A percentile compares a stretch with the other conserved stretches of the same genome.
phyloP scores from a whole-genome alignment of 2,329 filamentous ascomycete species.

The Daldinia sp. region DNA sequence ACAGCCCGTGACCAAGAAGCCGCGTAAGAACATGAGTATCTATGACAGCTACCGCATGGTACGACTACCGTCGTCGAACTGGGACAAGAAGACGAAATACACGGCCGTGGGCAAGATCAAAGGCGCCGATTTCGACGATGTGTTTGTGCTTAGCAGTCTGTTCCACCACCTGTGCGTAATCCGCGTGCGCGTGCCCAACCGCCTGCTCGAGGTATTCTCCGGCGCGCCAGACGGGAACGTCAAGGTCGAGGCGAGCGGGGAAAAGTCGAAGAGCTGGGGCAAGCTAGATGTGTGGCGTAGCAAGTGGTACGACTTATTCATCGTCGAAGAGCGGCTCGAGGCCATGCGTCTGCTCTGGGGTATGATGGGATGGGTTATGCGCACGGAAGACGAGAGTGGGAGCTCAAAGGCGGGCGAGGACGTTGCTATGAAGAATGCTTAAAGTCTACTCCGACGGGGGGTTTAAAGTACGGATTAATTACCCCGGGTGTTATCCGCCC shows the following conservation, averaged over 20 bases:
- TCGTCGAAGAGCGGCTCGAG: conserved; percentile 60
- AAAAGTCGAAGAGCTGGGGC: conserved; percentile 56
- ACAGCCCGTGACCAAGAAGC: conserved; percentile 54
- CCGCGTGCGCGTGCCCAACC: conserved; percentile 64
- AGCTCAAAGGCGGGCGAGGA: conserved; percentile 12
- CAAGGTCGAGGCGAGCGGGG: conserved; percentile 45
- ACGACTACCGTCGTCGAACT: conserved; percentile 63
- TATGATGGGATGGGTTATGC: conserved; percentile 68
- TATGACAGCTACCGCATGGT: conserved; percentile 72
- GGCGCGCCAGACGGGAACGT: conserved; percentile 49
- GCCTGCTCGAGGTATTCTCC: conserved; percentile 61
- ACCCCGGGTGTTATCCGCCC: neutral
- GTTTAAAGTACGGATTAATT: neutral
- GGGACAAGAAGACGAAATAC: conserved; percentile 69
- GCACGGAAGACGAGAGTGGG: conserved; percentile 47
- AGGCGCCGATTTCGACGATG: conserved; percentile 63
- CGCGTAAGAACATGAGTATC: conserved; percentile 63
- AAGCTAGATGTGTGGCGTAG: conserved; percentile 65
- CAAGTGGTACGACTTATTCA: conserved; percentile 68
- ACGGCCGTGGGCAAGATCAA: conserved; percentile 60
- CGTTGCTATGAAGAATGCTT: conserved; percentile 36
- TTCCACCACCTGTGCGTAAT: conserved; percentile 70
- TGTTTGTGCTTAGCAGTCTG: conserved; percentile 67
- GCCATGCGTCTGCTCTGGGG: conserved; percentile 67
- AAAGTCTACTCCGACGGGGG: neutral